These are phyloP conservation scores for Calonectria crousiana DNA, from an alignment of 2,329 filamentous ascomycete genomes.

Conservation along the genomic window DNA sequence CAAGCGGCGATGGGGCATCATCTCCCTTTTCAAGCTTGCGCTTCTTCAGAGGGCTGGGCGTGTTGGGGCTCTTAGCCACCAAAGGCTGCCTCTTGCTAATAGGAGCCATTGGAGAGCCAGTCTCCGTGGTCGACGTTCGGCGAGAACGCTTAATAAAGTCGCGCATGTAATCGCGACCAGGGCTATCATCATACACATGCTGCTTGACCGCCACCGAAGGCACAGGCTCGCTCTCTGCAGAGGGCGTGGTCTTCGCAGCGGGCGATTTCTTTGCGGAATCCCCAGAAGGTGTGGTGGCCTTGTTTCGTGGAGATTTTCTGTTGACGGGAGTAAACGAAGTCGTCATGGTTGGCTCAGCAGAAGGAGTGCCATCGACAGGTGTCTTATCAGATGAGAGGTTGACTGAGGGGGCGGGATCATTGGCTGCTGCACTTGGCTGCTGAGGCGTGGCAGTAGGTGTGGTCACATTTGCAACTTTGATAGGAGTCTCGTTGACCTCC, in stretches of 20 bases:
- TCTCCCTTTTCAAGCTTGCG: slow-evolving; percentile 45
- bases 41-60: slow-evolving; percentile 50
- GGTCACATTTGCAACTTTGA: not conserved
- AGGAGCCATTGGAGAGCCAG: slow-evolving; percentile 47
- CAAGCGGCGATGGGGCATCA: slow-evolving; percentile 36
- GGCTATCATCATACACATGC: slow-evolving; percentile 47
- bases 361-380: slow-evolving; percentile 7
- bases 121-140: slow-evolving; percentile 45
- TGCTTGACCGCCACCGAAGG: slow-evolving; percentile 8
- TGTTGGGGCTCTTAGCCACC: slow-evolving; percentile 51
- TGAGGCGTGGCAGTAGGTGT: not conserved
- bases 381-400: not conserved
- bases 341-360: slow-evolving; percentile 22
- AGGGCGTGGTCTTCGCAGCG: slow-evolving; percentile 6
- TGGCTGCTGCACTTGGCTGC: not conserved
- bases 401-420: not conserved
- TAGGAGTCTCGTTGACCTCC: slow-evolving; percentile 3
- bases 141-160: slow-evolving; percentile 52
- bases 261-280: slow-evolving; percentile 1
- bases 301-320: slow-evolving; percentile 23
- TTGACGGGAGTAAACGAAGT: slow-evolving; percentile 46
- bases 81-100: slow-evolving; percentile 46
- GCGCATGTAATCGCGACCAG: slow-evolving; percentile 50
- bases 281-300: slow-evolving; percentile 19
- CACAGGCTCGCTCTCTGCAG: slow-evolving; percentile 21